Conservation (phyloP, 2,329 filamentous ascomycete genomes). For the Sclerotinia spermophila region DNA sequence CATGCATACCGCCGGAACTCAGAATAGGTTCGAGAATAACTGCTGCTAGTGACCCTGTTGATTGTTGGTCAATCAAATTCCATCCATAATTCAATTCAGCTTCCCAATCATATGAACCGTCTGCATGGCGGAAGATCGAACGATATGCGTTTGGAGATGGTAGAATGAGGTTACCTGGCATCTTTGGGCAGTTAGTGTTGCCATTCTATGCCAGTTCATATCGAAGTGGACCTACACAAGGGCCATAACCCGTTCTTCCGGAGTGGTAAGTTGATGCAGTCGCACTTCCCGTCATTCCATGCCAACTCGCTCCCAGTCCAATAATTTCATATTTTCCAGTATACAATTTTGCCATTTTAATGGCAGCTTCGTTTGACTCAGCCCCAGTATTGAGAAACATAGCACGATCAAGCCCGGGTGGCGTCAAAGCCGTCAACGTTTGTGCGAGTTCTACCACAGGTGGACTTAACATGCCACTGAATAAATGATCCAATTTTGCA, state of each 20-base stretch:
- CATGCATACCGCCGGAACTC: constrained; percentile 52
- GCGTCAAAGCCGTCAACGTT: constrained; percentile 48
- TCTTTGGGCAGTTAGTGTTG: constrained; percentile 27
- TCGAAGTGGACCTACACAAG: constrained; percentile 29
- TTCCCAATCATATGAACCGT: constrained; percentile 63
- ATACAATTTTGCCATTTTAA: constrained; percentile 60
- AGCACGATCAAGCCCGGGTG: constrained; percentile 49
- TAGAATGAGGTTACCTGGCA: constrained; percentile 56
- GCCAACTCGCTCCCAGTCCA: constrained; percentile 55
- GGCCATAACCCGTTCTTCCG: constrained; percentile 46
- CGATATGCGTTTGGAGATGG: constrained; percentile 60
- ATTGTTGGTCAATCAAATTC: constrained; percentile 56
- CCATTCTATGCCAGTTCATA: neutral
- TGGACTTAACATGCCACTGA: constrained; percentile 55
- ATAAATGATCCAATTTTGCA: constrained; percentile 53
- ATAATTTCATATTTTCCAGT: constrained; percentile 65
- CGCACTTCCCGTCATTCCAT: constrained; percentile 56
- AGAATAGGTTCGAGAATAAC: constrained; percentile 54
- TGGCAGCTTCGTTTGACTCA: constrained; percentile 59
- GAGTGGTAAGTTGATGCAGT: constrained; percentile 51
- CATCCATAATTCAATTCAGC: constrained; percentile 62
- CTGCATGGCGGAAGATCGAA: constrained; percentile 55
- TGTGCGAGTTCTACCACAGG: constrained; percentile 55
- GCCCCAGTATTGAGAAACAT: constrained; percentile 57
- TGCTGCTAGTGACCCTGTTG: constrained; percentile 58